Evolutionary conservation across 1,284 basidiomycete species (phyloP).

Genomic region (Tilletia setariae): DNA sequence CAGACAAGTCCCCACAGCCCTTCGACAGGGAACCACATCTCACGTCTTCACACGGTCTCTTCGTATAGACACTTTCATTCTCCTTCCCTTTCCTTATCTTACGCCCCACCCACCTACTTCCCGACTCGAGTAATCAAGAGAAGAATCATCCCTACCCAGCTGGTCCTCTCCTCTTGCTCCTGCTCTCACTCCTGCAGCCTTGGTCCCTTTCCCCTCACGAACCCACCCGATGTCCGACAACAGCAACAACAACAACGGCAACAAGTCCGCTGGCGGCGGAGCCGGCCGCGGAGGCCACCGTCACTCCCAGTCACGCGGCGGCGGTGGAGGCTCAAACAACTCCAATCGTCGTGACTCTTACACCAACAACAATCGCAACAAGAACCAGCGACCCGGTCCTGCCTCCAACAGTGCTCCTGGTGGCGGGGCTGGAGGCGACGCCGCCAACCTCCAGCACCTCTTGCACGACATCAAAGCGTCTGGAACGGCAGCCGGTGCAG

Average conservation of each 20-base stretch:
- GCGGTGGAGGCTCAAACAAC: background rate
- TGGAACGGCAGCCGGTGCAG: background rate
- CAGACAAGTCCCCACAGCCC: too few species aligned
- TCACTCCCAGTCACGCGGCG: conserved; percentile 12
- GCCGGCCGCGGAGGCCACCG: background rate
- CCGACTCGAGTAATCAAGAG: too few species aligned
- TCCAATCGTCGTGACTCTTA: background rate
- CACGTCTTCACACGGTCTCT: too few species aligned
- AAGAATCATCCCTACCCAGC: too few species aligned
- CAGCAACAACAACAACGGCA: background rate
- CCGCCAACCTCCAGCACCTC: background rate
- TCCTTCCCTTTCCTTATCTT: too few species aligned
- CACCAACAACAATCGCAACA: background rate
- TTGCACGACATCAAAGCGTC: background rate
- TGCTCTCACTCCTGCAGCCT: too few species aligned
- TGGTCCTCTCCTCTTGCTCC: background rate
- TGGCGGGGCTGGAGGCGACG: background rate
- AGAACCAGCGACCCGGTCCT: background rate
- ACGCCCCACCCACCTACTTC: too few species aligned
- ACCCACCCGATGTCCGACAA: background rate
- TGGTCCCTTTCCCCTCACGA: too few species aligned
- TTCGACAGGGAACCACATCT: too few species aligned
- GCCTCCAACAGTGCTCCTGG: background rate
- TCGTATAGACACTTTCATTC: too few species aligned
- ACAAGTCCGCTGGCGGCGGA: conserved; percentile 4